Evolutionary conservation across 2,329 filamentous ascomycete species (phyloP), one percentile per base, ranked within the genome.

Genomic region (Arthrinium puccinioides): DNA sequence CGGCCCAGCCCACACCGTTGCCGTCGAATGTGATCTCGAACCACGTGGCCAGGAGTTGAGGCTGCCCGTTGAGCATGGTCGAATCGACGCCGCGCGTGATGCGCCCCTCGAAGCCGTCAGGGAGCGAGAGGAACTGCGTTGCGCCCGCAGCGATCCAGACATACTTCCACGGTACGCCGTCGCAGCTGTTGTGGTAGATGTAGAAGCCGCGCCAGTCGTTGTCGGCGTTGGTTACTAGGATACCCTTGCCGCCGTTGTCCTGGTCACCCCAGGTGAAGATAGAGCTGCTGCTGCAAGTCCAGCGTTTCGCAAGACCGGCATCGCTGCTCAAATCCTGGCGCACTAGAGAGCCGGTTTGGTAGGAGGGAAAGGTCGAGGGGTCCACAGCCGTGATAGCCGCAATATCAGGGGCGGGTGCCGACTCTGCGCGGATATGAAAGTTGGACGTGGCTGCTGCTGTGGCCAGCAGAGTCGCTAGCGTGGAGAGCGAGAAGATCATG

Each of bases 141-240:
- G 40, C 28, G 21, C 43, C 41, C 2, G 44, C 36, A 10, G 35
- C 39, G 11, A 55, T 40, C 48, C 47, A 52, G 24, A 54, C 46
- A 39, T 55, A 50, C 42, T 54, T 52, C 42, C 46, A 49, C 0
- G 51, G 50, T 4, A 51, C 36, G 9, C 26, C 36, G 36, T 55
- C 52, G 39, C 51, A 55, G 30, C 33, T 44, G 41, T 55, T 54
- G 34, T 53, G 45, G 43, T 51, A 53, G 31, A 49, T 18, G 39
- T 48, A 51, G 36, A 51, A 51, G 5, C 44, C 43, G 9, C 44
- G 39, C 38, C 35, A 39, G 15, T 26, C 38, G 16, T 13, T 27
- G 27, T 49, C 48, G 18, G 37, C 37, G 35, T 51, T 51, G 15
- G 38, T 47, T 26, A 51, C 40, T 4, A 34, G 25, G n/a, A 49